Percentiles rank a stretch among this genome's conserved stretches.
Evolutionary conservation across 371 early-diverging fungal species (phyloP).

Genomic region (Apophysomyces trapeziformis): DNA sequence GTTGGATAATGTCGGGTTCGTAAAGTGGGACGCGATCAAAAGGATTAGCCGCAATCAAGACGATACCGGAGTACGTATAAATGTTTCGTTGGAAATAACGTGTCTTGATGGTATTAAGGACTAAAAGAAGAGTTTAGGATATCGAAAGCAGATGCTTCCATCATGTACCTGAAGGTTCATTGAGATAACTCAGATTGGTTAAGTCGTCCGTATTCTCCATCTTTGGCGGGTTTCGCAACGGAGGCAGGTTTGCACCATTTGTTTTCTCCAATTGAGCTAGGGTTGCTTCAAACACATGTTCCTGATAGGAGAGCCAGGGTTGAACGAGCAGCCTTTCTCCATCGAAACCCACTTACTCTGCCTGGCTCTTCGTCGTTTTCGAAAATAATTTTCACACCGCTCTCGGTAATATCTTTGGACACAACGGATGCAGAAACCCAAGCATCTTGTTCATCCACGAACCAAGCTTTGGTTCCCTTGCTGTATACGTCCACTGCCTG

Average conservation of each 20-base stretch:
- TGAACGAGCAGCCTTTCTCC: not conserved
- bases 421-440: slow-evolving; percentile 80
- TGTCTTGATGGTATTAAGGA: slow-evolving; percentile 87
- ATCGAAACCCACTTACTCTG: slow-evolving; percentile 40
- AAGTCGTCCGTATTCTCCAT: slow-evolving; percentile 92
- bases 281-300: slow-evolving; percentile 74
- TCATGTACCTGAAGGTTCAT: slow-evolving; percentile 83
- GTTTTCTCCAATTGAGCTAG: slow-evolving; percentile 65
- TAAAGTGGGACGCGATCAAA: slow-evolving; percentile 91
- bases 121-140: slow-evolving; percentile 30
- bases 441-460: slow-evolving; percentile 85
- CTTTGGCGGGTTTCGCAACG: slow-evolving; percentile 87
- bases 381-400: slow-evolving; percentile 64
- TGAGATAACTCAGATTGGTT: slow-evolving; percentile 88
- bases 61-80: slow-evolving; percentile 99
- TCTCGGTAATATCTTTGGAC: slow-evolving; percentile 59
- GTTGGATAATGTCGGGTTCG: slow-evolving; percentile 85
- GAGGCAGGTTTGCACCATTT: slow-evolving; percentile 78
- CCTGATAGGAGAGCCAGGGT: slow-evolving; percentile 41
- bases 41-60: slow-evolving; percentile 98
- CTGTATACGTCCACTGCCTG: slow-evolving; percentile 67
- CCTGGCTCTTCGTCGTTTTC: slow-evolving; percentile 68
- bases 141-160: not conserved
- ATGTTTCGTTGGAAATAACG: slow-evolving; percentile 90
- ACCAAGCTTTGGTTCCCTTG: slow-evolving; percentile 86